phyloP scores from a whole-genome alignment of 768 basidiomycete species.

The Pisolithus sp. region DNA sequence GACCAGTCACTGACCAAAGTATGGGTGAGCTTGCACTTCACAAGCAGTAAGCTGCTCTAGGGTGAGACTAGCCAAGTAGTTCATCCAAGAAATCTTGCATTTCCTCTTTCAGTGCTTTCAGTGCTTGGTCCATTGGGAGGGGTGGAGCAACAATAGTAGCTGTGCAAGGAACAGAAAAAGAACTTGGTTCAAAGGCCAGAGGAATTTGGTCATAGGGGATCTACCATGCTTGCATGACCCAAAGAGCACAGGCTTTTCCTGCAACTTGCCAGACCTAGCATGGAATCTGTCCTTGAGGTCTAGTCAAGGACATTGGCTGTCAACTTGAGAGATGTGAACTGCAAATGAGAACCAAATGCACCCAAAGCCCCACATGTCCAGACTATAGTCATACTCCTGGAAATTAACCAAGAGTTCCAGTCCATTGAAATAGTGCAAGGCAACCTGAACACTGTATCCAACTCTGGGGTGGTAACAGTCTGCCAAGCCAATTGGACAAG shows the following conservation, averaged over 20 bases:
- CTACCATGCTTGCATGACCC: slow-evolving; percentile 36
- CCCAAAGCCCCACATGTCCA: slow-evolving; percentile 98
- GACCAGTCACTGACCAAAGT: slow-evolving; percentile 60
- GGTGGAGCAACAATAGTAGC: slow-evolving; percentile 42
- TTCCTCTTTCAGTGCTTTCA: slow-evolving; percentile 41
- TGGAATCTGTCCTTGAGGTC: slow-evolving; percentile 28
- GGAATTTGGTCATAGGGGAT: neutral
- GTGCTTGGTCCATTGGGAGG: slow-evolving; percentile 34
- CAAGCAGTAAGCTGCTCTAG: slow-evolving; percentile 83
- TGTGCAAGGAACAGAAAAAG: slow-evolving; percentile 6
- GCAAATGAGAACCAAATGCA: slow-evolving; percentile 52
- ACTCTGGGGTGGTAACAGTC: slow-evolving; percentile 98
- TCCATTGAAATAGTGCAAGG: slow-evolving; percentile 96
- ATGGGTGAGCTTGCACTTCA: slow-evolving; percentile 88
- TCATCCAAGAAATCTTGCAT: slow-evolving; percentile 75
- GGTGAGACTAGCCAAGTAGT: slow-evolving; percentile 35
- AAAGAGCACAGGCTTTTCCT: slow-evolving; percentile 28
- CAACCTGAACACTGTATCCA: slow-evolving; percentile 96
- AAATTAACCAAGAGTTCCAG: slow-evolving; percentile 96
- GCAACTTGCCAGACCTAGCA: slow-evolving; percentile 46
- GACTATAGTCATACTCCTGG: slow-evolving; percentile 95
- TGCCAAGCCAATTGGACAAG: slow-evolving; percentile 97
- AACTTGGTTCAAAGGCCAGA: neutral
- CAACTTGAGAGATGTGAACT: neutral
- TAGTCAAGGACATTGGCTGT: neutral